Evolutionary conservation across 768 basidiomycete genomes (phyloP).

Genomic region (Suillus lakei): DNA sequence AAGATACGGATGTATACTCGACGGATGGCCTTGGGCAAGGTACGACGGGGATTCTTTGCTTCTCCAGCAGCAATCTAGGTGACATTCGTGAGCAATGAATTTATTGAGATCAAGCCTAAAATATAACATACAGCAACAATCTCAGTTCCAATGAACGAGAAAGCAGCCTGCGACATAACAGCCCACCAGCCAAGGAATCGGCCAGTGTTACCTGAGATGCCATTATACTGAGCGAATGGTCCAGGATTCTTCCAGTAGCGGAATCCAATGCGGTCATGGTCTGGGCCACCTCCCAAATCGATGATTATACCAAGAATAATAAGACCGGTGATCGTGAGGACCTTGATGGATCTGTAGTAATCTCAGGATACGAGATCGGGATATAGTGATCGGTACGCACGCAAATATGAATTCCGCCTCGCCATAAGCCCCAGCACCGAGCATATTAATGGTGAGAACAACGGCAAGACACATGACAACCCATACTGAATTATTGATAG

Average conservation of each 20-base stretch:
- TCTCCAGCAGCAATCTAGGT: slow-evolving; percentile 84
- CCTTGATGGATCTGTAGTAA: slow-evolving; percentile 71
- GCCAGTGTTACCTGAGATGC: slow-evolving; percentile 70
- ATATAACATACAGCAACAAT: slow-evolving; percentile 76
- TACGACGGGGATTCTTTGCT: slow-evolving; percentile 83
- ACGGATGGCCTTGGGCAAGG: slow-evolving; percentile 59
- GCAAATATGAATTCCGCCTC: slow-evolving; percentile 90
- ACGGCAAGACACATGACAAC: slow-evolving; percentile 78
- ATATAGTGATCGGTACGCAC: slow-evolving; percentile 32
- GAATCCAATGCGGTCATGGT: slow-evolving; percentile 66
- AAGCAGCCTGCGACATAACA: slow-evolving; percentile 86
- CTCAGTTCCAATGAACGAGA: slow-evolving; percentile 93
- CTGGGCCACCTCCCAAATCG: slow-evolving; percentile 88
- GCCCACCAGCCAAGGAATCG: slow-evolving; percentile 76
- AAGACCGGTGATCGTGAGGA: slow-evolving; percentile 79
- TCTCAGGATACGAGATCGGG: neutral
- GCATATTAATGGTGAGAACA: slow-evolving; percentile 74
- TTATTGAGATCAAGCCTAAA: neutral
- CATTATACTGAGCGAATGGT: slow-evolving; percentile 75
- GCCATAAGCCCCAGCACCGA: slow-evolving; percentile 79
- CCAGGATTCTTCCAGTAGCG: slow-evolving; percentile 89
- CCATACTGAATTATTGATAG: slow-evolving; percentile 74
- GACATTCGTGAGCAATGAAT: neutral
- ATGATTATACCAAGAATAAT: slow-evolving; percentile 75
- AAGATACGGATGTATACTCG: slow-evolving; percentile 80